Conservation (phyloP, 257 asterid genomes). For the Przewalskia tangutica region DNA sequence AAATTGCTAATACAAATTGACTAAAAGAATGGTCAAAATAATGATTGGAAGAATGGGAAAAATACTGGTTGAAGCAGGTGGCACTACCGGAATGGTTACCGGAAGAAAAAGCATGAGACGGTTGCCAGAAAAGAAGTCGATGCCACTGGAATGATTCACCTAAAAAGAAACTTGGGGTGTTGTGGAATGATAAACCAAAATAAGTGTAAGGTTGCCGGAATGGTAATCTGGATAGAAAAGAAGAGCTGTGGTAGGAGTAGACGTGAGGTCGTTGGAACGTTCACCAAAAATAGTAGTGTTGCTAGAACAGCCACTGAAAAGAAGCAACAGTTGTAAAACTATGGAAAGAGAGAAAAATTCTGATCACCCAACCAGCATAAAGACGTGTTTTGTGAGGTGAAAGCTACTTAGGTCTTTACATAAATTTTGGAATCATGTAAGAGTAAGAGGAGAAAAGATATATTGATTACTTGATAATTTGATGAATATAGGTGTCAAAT, state of each 20-base stretch:
- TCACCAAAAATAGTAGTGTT: background rate
- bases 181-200: background rate
- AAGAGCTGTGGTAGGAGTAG: background rate
- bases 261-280: background rate
- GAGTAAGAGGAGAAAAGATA: background rate
- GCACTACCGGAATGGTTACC: background rate
- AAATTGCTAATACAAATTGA: background rate
- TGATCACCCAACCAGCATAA: background rate
- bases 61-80: background rate
- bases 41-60: background rate
- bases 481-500: background rate
- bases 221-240: background rate
- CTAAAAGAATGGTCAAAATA: background rate
- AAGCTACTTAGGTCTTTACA: background rate
- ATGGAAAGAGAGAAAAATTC: background rate
- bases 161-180: background rate
- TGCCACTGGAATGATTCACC: background rate
- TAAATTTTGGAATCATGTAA: background rate
- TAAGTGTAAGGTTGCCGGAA: background rate
- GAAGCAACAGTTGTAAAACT: background rate
- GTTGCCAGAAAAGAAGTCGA: background rate
- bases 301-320: background rate
- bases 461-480: background rate
- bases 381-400: background rate
- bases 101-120: background rate